These are phyloP conservation scores for Pseudocercospora macadamiae DNA, from an alignment of 2,329 filamentous ascomycete species.

Conservation along the genomic window DNA sequence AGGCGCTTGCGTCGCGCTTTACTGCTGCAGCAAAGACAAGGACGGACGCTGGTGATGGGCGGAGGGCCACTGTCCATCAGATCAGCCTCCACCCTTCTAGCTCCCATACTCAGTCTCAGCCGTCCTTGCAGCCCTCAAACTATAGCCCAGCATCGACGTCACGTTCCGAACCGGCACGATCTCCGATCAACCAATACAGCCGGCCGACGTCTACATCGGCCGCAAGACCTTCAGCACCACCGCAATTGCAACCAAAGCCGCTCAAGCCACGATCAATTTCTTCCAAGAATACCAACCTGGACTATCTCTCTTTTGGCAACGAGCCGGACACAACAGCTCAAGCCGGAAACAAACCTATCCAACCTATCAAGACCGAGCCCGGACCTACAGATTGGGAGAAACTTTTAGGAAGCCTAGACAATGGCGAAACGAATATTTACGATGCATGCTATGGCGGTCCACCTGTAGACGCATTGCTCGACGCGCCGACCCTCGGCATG, in stretches of 20 bases:
- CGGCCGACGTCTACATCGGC: constrained; percentile 27
- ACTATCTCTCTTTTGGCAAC: constrained; percentile 51
- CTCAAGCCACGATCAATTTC: neutral
- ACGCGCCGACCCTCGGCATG: constrained; percentile 46
- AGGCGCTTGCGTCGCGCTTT: constrained; percentile 52
- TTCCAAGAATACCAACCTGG: constrained; percentile 45
- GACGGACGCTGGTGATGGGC: constrained; percentile 37
- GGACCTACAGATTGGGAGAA: constrained; percentile 79
- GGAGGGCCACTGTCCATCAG: constrained; percentile 46
- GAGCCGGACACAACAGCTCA: constrained; percentile 35
- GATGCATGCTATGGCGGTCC: constrained; percentile 77
- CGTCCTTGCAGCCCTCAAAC: constrained; percentile 48
- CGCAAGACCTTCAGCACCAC: constrained; percentile 27
- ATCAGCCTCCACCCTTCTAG: constrained; percentile 52
- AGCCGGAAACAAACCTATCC: constrained; percentile 22
- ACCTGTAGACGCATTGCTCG: constrained; percentile 48
- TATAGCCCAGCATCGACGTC: constrained; percentile 47
- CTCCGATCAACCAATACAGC: constrained; percentile 42
- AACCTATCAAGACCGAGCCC: constrained; percentile 38
- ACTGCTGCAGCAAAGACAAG: constrained; percentile 30
- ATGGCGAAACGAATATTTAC: constrained; percentile 80
- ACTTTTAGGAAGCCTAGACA: constrained; percentile 76
- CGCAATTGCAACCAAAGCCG: constrained; percentile 25
- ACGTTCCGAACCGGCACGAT: constrained; percentile 53
- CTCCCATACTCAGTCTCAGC: constrained; percentile 53